Evolutionary conservation across 441 rosid species (phyloP).

Genomic region (Melastoma candidum): DNA sequence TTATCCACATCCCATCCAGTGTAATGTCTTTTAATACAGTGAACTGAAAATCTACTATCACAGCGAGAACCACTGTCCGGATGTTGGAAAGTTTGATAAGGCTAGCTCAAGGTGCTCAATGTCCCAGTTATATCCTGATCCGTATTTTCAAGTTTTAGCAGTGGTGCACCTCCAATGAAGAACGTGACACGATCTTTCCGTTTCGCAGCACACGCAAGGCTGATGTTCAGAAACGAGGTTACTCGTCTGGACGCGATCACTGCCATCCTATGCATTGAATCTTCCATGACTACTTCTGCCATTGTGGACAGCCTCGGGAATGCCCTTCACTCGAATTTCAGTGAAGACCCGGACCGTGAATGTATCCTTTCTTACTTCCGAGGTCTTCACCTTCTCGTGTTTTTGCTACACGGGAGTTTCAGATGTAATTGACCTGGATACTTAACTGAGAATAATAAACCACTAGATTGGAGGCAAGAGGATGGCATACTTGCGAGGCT

Average conservation of each 20-base stretch:
- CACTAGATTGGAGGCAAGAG: constrained; percentile 72
- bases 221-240: constrained; percentile 94
- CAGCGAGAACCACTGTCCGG: constrained; percentile 94
- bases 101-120: constrained; percentile 72
- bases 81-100: constrained; percentile 98
- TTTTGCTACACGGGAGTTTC: constrained; percentile 3
- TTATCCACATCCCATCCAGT: constrained; percentile 6
- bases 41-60: constrained; percentile 14
- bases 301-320: constrained; percentile 85
- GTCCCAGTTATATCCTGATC: neutral
- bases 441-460: constrained; percentile 13
- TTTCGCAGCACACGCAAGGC: constrained; percentile 87
- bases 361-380: constrained; percentile 56
- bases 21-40: constrained; percentile 3
- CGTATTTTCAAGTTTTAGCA: neutral
- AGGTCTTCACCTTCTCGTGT: constrained; percentile 3
- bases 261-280: constrained; percentile 81
- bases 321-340: constrained; percentile 82
- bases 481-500: constrained; percentile 61
- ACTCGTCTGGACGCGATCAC: constrained; percentile 79
- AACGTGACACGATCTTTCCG: neutral
- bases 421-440: neutral
- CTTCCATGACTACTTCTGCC: constrained; percentile 91
- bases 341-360: constrained; percentile 72
- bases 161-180: neutral